Evolutionary conservation across 148 eudicot species (phyloP).

Genomic region (Chenopodium formosanum): DNA sequence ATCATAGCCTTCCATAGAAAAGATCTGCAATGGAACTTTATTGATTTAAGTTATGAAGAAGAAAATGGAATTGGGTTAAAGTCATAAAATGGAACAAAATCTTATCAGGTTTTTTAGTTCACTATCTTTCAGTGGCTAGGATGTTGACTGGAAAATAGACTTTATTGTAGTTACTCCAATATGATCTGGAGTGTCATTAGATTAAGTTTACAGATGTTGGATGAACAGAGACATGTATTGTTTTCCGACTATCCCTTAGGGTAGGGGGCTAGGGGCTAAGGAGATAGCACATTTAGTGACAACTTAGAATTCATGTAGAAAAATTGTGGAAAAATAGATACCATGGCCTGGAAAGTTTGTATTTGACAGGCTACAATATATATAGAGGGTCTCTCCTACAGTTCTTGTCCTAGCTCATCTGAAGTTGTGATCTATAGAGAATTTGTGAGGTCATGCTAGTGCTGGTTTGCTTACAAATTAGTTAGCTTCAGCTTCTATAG

Average conservation of each 20-base stretch:
- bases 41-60: background rate
- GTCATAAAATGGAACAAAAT: background rate
- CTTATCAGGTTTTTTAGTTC: background rate
- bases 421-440: background rate
- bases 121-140: background rate
- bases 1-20: background rate
- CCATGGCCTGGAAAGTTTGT: background rate
- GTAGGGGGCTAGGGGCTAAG: background rate
- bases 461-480: background rate
- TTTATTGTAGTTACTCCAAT: background rate
- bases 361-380: background rate
- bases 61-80: background rate
- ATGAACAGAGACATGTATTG: background rate
- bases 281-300: background rate
- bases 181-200: background rate
- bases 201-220: background rate
- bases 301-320: background rate
- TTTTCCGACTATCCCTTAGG: background rate
- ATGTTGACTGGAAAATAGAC: background rate
- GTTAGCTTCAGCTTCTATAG: background rate
- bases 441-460: background rate
- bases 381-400: background rate
- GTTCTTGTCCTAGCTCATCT: background rate
- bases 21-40: background rate
- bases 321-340: background rate